Evolutionary conservation across 208 protist genomes (phyloP).

Genomic region (Trypanosoma cruzi): DNA sequence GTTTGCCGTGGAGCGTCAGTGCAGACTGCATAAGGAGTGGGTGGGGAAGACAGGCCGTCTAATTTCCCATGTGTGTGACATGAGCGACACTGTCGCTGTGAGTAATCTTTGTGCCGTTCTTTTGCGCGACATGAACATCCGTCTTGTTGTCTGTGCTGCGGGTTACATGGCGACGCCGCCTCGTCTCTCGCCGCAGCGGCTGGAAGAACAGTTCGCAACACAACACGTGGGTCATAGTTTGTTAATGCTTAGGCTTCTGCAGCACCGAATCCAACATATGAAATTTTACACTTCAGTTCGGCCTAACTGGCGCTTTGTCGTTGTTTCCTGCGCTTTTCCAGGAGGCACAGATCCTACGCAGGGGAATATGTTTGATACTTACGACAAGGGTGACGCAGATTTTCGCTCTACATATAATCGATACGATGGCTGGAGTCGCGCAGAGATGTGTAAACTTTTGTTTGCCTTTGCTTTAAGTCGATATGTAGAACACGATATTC

Average conservation of each 20-base stretch:
- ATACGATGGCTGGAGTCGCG: conserved; percentile 50
- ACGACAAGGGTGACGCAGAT: conserved; percentile 18
- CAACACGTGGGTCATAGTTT: conserved; percentile 65
- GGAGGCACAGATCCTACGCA: conserved; percentile 36
- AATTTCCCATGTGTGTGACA: conserved; percentile 57
- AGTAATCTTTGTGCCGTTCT: conserved; percentile 40
- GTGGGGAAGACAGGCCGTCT: conserved; percentile 39
- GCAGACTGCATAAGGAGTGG: conserved; percentile 69
- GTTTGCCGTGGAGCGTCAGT: conserved; percentile 50
- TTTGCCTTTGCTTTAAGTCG: conserved; percentile 62
- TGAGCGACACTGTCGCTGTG: conserved; percentile 59
- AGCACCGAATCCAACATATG: conserved; percentile 30
- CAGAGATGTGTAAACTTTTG: conserved; percentile 71
- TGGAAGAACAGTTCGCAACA: conserved; percentile 67
- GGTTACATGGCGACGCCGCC: conserved; percentile 42
- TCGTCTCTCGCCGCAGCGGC: conserved; percentile 38
- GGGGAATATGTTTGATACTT: conserved; percentile 37
- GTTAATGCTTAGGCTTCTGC: conserved; percentile 54
- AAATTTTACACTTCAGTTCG: conserved; percentile 1
- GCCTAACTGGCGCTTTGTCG: conserved; percentile 52
- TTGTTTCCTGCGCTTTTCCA: conserved; percentile 49
- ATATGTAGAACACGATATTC: conserved; percentile 39
- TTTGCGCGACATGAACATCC: conserved; percentile 44
- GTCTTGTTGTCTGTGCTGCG: conserved; percentile 59
- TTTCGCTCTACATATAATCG: conserved; percentile 31